Base-by-base conservation (phyloP, 2,329 filamentous ascomycete genomes). In the Allantophomopsis cytisporea region DNA sequence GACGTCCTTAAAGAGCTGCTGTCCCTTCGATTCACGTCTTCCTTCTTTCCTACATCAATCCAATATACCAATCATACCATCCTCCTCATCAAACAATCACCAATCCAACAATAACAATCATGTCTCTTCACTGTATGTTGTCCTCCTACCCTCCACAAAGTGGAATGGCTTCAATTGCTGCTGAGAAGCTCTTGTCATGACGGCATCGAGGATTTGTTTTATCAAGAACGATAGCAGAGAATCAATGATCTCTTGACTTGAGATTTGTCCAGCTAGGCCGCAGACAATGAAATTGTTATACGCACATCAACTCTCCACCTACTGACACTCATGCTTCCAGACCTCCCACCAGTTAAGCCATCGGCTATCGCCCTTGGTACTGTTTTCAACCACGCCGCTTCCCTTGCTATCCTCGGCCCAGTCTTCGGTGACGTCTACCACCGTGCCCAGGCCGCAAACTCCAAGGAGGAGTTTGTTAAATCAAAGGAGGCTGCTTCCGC, bases 281-380 rank as follows among this genome's bases (percentile, higher is more conserved):
- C 23, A 28, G 23, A 3, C 23, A 28, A 28, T 28, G 23, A 12
- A 12, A 13, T 8, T 8, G 8, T 28, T 28, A 4, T 28, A 12
- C 23, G 3, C 8, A 28, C 11, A 3, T 10, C 13, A 17, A 36
- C 15, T 21, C 14, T 36, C 18, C 16, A 36, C 11, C 17, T 31
- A 16, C 13, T 31, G 10, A 16, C 15, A 12, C 2, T 18, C 17
- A 14, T 14, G 5, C n/a, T 14, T 41, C 17, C 39, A 58, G 55
- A 83, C 60, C 72, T 84, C 41, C 80, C 80, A 51, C 70, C 88
- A 51, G 91, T 98, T 59, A 96, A 95, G 81, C 91, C 91, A 53
- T 95, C 88, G 58, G 89, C 91, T 56, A 94, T 98, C 59, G 91
- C 89, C 57, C 77, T 96, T 57, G 91, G 91, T 66, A 91, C 88